Percentiles rank a stretch among this genome's conserved stretches.
Conservation (phyloP, 352 stramenopile genomes). For the Sclerospora graminicola region DNA sequence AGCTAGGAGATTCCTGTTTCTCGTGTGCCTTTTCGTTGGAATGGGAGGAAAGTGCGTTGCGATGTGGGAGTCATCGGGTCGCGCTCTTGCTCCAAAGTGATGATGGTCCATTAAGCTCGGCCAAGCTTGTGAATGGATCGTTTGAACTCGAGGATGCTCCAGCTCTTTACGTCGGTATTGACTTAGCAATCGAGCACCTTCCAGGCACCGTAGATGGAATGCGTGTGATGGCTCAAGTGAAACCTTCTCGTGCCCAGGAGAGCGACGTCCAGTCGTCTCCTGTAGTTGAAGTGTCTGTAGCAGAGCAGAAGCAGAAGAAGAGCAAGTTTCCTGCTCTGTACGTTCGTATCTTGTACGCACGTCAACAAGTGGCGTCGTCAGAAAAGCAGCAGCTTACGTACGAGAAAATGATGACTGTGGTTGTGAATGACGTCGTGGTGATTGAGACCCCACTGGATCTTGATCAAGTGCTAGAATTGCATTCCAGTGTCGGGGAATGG, state of each 20-base stretch:
- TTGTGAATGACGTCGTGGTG: slow-evolving; percentile 33
- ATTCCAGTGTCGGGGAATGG: slow-evolving; percentile 31
- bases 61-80: slow-evolving; percentile 10
- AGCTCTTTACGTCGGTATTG: slow-evolving; percentile 14
- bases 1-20: slow-evolving; percentile 27
- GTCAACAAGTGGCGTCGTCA: slow-evolving; percentile 26
- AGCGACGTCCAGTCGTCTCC: slow-evolving; percentile 22
- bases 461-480: slow-evolving; percentile 29
- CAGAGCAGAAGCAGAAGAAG: not conserved
- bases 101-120: slow-evolving; percentile 8
- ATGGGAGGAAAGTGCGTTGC: slow-evolving; percentile 15
- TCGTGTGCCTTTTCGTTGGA: slow-evolving; percentile 33
- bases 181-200: slow-evolving; percentile 21
- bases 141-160: slow-evolving; percentile 26
- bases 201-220: slow-evolving; percentile 13
- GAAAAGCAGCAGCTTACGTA: slow-evolving; percentile 31
- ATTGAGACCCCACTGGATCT: slow-evolving; percentile 40
- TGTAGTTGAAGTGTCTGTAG: slow-evolving; percentile 15
- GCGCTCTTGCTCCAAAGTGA: slow-evolving; percentile 35
- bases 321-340: slow-evolving; percentile 10
- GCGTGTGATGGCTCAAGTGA: slow-evolving; percentile 27
- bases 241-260: slow-evolving; percentile 20
- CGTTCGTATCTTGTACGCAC: slow-evolving; percentile 37
- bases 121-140: slow-evolving; percentile 21
- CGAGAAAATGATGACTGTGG: slow-evolving; percentile 37